A percentile compares a stretch with the other conserved stretches of the same genome.
Evolutionary conservation across 768 basidiomycete genomes (phyloP).

Genomic region (Xanthoconium stramineum): DNA sequence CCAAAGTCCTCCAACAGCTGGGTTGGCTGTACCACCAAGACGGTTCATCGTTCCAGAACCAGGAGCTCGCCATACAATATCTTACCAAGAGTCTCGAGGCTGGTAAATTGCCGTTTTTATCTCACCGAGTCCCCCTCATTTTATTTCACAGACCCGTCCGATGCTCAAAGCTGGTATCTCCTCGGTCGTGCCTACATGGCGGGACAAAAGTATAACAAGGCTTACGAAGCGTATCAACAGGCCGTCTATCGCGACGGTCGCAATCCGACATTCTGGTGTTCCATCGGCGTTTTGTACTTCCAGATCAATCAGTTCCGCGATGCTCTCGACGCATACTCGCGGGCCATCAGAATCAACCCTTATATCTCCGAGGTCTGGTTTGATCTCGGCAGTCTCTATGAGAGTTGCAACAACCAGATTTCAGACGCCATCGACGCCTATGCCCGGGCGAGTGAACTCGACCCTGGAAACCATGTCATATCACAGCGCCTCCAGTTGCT

Average conservation of each 20-base stretch:
- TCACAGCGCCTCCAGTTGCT: conserved; percentile 75
- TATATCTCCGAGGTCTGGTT: conserved; percentile 86
- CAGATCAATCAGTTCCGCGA: conserved; percentile 99
- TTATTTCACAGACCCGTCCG: conserved; percentile 69
- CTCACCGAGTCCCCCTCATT: not conserved
- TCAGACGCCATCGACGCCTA: conserved; percentile 99
- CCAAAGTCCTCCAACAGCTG: conserved; percentile 96
- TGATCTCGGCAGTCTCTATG: conserved; percentile 94
- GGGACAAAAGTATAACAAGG: conserved; percentile 98
- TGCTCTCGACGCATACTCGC: conserved; percentile 97
- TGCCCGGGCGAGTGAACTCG: conserved; percentile 90
- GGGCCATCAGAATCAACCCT: conserved; percentile 97
- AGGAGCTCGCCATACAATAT: conserved; percentile 90
- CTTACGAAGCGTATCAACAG: conserved; percentile 99
- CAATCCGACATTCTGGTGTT: conserved; percentile 99
- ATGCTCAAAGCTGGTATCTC: conserved; percentile 99
- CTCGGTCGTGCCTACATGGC: conserved; percentile 99
- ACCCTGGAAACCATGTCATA: conserved; percentile 81
- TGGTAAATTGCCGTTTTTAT: conserved; percentile 48
- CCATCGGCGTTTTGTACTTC: conserved; percentile 98
- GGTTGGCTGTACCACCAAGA: conserved; percentile 98
- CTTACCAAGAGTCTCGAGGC: conserved; percentile 94
- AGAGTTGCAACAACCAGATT: conserved; percentile 98
- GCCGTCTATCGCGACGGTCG: conserved; percentile 98
- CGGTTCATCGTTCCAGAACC: conserved; percentile 91